Evolutionary conservation across 208 protist genomes (phyloP).

Genomic region (Trypanosoma rangeli): DNA sequence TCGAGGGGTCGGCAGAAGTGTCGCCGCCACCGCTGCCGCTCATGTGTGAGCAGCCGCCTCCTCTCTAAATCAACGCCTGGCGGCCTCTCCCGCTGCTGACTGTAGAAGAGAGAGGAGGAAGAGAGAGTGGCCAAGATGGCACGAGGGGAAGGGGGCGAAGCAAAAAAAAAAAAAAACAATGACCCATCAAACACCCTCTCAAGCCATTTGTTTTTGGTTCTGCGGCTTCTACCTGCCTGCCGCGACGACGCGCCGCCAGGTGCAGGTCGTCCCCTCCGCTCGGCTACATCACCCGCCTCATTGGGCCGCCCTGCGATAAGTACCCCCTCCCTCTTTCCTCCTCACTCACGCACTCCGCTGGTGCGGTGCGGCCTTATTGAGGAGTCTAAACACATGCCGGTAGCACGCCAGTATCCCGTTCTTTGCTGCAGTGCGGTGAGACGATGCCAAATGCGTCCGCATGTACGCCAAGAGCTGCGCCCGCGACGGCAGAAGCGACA

Average conservation of each 20-base stretch:
- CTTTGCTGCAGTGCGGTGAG: conserved; percentile 38
- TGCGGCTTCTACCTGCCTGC: no score
- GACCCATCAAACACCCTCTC: no score
- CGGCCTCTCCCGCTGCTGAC: neutral
- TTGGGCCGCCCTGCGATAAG: neutral
- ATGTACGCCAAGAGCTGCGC: conserved; percentile 46
- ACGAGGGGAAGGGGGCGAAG: no score
- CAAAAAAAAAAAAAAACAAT: no score
- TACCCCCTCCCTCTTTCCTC: neutral
- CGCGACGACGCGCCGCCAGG: no score
- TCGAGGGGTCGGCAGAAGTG: conserved; percentile 19
- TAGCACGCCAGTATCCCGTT: conserved; percentile 50
- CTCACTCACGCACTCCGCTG: neutral
- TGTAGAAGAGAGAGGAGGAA: conserved; percentile 15
- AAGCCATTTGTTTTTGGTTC: no score
- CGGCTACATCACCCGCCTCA: neutral
- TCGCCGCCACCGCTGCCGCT: conserved; percentile 2
- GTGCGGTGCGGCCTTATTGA: conserved; percentile 61
- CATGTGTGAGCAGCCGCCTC: neutral
- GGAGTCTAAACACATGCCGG: conserved; percentile 60
- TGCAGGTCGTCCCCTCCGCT: no score
- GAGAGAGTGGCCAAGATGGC: no score
- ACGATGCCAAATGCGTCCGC: conserved; percentile 32
- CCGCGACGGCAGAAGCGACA: conserved; percentile 40
- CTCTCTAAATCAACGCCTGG: neutral